These are phyloP conservation scores for Penicillium argentinense DNA, from an alignment of 495 filamentous ascomycete species.

Conservation along the genomic window DNA sequence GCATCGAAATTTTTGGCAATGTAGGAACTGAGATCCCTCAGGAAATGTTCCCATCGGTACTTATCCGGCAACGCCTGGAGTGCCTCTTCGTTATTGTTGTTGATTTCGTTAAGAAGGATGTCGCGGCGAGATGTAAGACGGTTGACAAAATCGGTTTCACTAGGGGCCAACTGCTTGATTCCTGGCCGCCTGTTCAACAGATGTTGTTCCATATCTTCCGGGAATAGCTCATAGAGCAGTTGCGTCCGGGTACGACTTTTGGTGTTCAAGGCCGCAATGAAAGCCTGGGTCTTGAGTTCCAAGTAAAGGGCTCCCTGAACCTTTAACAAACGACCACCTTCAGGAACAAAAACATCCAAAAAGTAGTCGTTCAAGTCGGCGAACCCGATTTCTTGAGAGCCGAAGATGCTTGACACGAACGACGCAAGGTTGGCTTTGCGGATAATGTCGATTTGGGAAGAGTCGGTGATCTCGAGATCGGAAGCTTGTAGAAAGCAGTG, in stretches of 20 bases:
- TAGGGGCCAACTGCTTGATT: slow-evolving; percentile 60
- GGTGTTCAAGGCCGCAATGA: slow-evolving; percentile 70
- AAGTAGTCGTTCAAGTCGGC: slow-evolving; percentile 83
- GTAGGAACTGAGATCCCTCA: slow-evolving; percentile 70
- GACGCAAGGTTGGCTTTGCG: slow-evolving; percentile 86
- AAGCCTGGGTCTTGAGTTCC: slow-evolving; percentile 83
- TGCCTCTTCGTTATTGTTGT: slow-evolving; percentile 59
- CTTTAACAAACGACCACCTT: slow-evolving; percentile 69
- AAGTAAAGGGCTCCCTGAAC: slow-evolving; percentile 72
- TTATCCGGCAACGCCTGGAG: slow-evolving; percentile 67
- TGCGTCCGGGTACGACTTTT: slow-evolving; percentile 64
- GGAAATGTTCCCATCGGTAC: slow-evolving; percentile 78
- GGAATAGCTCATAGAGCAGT: slow-evolving; percentile 73
- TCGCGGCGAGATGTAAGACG: slow-evolving; percentile 63
- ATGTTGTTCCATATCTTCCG: slow-evolving; percentile 61
- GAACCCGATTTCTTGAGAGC: slow-evolving; percentile 78
- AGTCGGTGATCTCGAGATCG: slow-evolving; percentile 68
- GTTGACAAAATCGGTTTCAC: slow-evolving; percentile 73
- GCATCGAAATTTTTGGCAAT: slow-evolving; percentile 71
- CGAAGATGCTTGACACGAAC: slow-evolving; percentile 79
- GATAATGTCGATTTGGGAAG: slow-evolving; percentile 70
- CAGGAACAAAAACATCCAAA: slow-evolving; percentile 78
- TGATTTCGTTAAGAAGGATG: slow-evolving; percentile 62
- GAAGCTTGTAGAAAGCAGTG: slow-evolving; percentile 69
- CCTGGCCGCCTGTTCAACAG: slow-evolving; percentile 66